Conservation (phyloP, 306 rosid genomes). For the Pterocarpus santalinus region DNA sequence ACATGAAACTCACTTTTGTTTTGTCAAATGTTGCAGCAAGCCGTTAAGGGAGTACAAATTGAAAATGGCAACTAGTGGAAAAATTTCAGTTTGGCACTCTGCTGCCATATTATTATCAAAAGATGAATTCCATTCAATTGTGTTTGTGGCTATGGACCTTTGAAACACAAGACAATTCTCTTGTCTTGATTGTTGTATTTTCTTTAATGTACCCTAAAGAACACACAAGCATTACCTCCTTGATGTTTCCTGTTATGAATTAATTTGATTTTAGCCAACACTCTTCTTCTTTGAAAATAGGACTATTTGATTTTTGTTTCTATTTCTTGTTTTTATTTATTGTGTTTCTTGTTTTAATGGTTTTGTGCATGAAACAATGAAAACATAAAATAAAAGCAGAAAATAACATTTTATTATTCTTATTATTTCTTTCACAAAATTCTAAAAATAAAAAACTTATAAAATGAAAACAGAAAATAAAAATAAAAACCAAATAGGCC, state of each 20-base stretch:
- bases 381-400: too few species aligned
- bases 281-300: background rate
- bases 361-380: too few species aligned
- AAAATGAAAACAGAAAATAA: too few species aligned
- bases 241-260: conserved; percentile 16
- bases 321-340: too few species aligned
- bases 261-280: background rate
- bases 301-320: too few species aligned
- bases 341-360: too few species aligned
- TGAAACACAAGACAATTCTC: background rate
- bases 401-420: too few species aligned
- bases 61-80: conserved; percentile 65
- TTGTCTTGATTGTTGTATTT: conserved; percentile 32
- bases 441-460: too few species aligned
- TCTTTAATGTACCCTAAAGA: conserved; percentile 29
- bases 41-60: conserved; percentile 53
- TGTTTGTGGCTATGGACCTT: background rate
- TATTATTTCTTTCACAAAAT: too few species aligned
- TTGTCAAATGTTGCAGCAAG: conserved; percentile 60
- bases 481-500: too few species aligned
- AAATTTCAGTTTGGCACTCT: conserved; percentile 32
- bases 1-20: background rate
- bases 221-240: background rate
- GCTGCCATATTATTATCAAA: background rate
- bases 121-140: conserved; percentile 33